Percentiles rank a stretch among this genome's conserved stretches.
Conservation (phyloP, 805 yeast species). For the Nakazawaea ambrosiae region DNA sequence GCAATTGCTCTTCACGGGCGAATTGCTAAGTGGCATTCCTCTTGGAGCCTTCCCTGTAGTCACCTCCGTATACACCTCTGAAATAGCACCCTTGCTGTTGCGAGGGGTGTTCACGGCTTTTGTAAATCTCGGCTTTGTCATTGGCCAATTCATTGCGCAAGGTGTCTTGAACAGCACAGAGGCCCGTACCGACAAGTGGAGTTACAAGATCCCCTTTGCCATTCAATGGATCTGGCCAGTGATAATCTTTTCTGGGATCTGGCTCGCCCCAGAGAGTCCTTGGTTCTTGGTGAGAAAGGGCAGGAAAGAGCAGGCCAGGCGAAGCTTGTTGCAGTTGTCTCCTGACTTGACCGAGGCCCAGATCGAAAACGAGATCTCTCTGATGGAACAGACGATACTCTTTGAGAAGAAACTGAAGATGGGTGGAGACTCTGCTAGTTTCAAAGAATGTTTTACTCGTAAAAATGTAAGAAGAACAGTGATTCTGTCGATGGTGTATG, state of each 20-base stretch:
- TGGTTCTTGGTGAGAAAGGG: slow-evolving; percentile 41
- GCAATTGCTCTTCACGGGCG: slow-evolving; percentile 30
- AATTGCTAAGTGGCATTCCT: slow-evolving; percentile 33
- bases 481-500: slow-evolving; percentile 35
- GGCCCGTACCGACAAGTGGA: slow-evolving; percentile 23
- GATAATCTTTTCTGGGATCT: slow-evolving; percentile 31
- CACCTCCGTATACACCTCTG: slow-evolving; percentile 44
- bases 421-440: not conserved
- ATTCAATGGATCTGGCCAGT: slow-evolving; percentile 51
- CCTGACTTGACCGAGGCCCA: slow-evolving; percentile 26
- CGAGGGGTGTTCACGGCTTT: slow-evolving; percentile 40
- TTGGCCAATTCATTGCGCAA: slow-evolving; percentile 46
- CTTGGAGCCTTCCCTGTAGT: slow-evolving; percentile 47
- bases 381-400: slow-evolving; percentile 33
- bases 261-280: slow-evolving; percentile 47
- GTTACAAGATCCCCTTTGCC: slow-evolving; percentile 46
- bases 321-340: slow-evolving; percentile 27
- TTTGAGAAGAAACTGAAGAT: not conserved
- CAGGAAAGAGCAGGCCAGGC: slow-evolving; percentile 31
- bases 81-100: slow-evolving; percentile 40
- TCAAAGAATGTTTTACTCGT: slow-evolving; percentile 39
- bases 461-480: slow-evolving; percentile 41
- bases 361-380: slow-evolving; percentile 32
- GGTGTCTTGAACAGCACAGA: slow-evolving; percentile 36
- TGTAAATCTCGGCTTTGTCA: slow-evolving; percentile 42